Evolutionary conservation across 192 early-diverging fungal genomes (phyloP).

Genomic region (Gaertneriomyces sp.): DNA sequence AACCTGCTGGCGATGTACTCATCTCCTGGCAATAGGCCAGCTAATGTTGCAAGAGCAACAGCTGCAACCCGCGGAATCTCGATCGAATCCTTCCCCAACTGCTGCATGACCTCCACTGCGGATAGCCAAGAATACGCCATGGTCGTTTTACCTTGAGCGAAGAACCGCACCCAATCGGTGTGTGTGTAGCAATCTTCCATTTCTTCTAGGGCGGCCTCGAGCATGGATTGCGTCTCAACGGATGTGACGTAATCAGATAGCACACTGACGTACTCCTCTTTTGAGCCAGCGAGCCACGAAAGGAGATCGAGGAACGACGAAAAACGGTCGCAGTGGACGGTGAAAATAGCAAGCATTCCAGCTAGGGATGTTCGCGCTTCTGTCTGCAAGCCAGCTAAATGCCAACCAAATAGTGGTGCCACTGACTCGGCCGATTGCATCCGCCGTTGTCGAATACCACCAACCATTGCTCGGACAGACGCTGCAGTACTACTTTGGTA

Average conservation of each 20-base stretch:
- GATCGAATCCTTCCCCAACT: not conserved
- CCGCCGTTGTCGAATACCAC: no score
- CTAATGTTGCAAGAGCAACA: constrained; percentile 18
- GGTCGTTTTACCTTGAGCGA: constrained; percentile 1
- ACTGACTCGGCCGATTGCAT: no score
- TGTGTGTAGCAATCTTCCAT: not conserved
- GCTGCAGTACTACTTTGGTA: no score
- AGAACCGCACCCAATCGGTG: constrained; percentile 12
- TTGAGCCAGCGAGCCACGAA: not conserved
- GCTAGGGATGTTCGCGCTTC: not conserved
- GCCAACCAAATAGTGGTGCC: not conserved
- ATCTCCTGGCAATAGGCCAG: constrained; percentile 22
- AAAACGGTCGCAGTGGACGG: not conserved
- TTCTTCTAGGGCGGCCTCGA: not conserved
- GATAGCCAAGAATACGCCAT: constrained; percentile 12
- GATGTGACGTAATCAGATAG: not conserved
- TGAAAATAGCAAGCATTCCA: not conserved
- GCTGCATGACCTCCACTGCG: not conserved
- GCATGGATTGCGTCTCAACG: not conserved
- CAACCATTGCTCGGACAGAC: no score
- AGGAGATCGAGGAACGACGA: constrained; percentile 5
- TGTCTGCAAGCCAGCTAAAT: constrained; percentile 1
- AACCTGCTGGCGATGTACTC: constrained; percentile 21
- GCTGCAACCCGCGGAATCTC: not conserved
- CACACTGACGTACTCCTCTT: not conserved